A percentile compares a stretch with the other conserved stretches of the same genome.
Conservation (phyloP, 2,329 filamentous ascomycete species). For the Cephalotrichum gorgonifer region DNA sequence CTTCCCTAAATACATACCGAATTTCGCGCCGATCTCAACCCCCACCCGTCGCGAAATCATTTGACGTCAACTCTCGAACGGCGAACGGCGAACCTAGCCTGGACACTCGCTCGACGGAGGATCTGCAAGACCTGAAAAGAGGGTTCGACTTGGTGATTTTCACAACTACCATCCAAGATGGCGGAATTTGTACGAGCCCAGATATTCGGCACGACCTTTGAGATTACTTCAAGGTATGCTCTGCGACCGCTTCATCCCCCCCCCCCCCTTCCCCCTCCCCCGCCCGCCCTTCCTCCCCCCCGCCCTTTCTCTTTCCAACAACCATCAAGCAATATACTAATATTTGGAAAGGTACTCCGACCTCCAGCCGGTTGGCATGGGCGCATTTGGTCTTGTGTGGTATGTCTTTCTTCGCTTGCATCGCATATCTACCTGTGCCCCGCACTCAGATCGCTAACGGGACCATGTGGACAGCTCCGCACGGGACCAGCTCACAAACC, state of each 20-base stretch:
- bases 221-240: slow-evolving; percentile 96
- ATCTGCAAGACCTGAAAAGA: too few species aligned
- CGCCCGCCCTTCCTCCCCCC: too few species aligned
- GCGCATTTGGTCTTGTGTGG: slow-evolving; percentile 97
- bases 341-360: slow-evolving; percentile 74
- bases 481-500: slow-evolving; percentile 92
- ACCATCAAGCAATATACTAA: neutral
- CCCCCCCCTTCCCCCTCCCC: too few species aligned
- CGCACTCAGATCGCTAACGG: neutral
- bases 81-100: too few species aligned
- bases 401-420: slow-evolving; percentile 32
- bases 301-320: too few species aligned
- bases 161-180: slow-evolving; percentile 61
- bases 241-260: too few species aligned
- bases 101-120: too few species aligned
- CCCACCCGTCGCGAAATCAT: neutral
- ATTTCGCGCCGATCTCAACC: neutral
- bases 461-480: slow-evolving; percentile 62
- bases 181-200: slow-evolving; percentile 98
- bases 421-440: neutral
- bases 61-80: neutral
- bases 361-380: slow-evolving; percentile 97
- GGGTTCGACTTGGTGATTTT: too few species aligned
- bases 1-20: neutral
- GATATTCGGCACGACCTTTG: slow-evolving; percentile 98